Base-by-base conservation (phyloP, 352 stramenopile species). In the Pythium vanterpoolii region DNA sequence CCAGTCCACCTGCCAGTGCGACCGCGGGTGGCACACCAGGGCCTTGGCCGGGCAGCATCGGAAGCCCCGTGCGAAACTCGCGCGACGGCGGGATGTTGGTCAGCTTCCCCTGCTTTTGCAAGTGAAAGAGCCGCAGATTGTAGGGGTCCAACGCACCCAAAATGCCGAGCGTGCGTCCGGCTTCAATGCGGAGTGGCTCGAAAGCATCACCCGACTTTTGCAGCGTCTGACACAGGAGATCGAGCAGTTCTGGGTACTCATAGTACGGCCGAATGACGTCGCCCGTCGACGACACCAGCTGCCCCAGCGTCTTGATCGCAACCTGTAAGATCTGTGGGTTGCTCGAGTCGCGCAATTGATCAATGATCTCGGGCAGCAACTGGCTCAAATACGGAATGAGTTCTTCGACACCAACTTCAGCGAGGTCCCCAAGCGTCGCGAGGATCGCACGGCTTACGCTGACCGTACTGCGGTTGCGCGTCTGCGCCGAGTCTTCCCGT, bases 321-420 rank as follows among this genome's bases (percentile, higher is more conserved):
- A 95, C 84, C 44, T 93, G 79, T 7, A 94, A 69, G 24, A 94
- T 93, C 56, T 90, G 83, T 16, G 85, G 80, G 52, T 93, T 95
- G 47, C 78, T 93, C 9, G 81, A 87, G 56, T 95, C 83, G 7
- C 78, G 77, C 69, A 95, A 91, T 63, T 93, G 82, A 38, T 90
- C 79, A 58, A 95, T 93, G 53, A 95, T 79, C 64, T 95, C 86
- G 1, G 86, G 86, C n/a, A 95, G 60, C 31, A 95, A 52, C 44
- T 93, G 86, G n/a, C 74, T 77, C 34, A 95, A 59, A 47, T 90
- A 93, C n/a, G 84, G 86, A 16, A 82, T 88, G 19, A 95, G 56
- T 42, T 90, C 79, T 52, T 94, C 77, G 1, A 77, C 78, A 4
- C 83, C 86, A 42, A 95, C 86, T 51, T 88, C 79, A 0, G 84